A percentile compares a stretch with the other conserved stretches of the same genome.
These are phyloP conservation scores for Solanum chiquidenum DNA, from an alignment of 257 asterid species.

Conservation along the genomic window DNA sequence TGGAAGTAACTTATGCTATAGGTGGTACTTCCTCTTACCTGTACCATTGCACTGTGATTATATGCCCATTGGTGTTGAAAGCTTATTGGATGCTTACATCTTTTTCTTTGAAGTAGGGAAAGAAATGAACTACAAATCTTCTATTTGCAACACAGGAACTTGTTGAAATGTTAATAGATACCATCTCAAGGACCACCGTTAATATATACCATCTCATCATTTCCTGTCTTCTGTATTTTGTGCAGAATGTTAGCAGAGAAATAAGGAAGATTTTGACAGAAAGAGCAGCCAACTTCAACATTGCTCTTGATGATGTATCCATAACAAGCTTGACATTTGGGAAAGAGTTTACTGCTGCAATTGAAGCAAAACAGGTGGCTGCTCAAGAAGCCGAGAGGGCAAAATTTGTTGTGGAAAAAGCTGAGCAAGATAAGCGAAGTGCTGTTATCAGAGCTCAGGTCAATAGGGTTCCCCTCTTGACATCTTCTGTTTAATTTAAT, in stretches of 20 bases:
- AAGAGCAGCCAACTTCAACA: conserved; percentile 78
- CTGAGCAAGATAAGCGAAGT: conserved; percentile 86
- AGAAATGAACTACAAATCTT: not conserved
- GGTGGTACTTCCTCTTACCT: not conserved
- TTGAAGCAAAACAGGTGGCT: conserved; percentile 95
- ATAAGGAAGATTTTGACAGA: conserved; percentile 67
- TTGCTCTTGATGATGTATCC: conserved; percentile 92
- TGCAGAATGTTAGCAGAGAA: conserved; percentile 80
- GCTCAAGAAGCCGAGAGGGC: conserved; percentile 98
- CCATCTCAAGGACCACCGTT: not conserved
- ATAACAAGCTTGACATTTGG: conserved; percentile 81
- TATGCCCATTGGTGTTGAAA: not conserved
- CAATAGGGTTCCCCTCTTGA: not conserved
- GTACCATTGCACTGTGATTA: not conserved
- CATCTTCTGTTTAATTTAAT: not conserved
- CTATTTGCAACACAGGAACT: not conserved
- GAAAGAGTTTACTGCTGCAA: conserved; percentile 82
- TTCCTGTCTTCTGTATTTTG: not conserved
- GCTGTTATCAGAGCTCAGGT: conserved; percentile 96
- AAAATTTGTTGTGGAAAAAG: conserved; percentile 83
- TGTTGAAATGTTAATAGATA: not conserved
- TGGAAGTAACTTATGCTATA: not conserved
- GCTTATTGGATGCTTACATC: not conserved
- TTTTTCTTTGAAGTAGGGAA: not conserved
- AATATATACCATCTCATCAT: not conserved